These are phyloP conservation scores for Suhomyces bribrorum DNA, from an alignment of 1,139 yeast genomes.

Conservation along the genomic window DNA sequence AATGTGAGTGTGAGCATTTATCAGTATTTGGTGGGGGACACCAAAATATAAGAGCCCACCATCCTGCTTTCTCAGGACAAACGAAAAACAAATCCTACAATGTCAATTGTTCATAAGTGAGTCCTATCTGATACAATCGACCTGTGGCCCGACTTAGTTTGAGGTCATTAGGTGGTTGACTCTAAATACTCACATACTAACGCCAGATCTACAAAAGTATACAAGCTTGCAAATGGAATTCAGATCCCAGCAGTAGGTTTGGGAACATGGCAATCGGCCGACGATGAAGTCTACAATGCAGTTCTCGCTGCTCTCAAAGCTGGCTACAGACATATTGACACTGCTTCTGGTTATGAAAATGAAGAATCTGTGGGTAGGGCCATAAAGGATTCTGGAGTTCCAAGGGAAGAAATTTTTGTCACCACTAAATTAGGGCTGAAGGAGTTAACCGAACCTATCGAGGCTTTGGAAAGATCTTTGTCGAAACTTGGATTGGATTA, in stretches of 20 bases:
- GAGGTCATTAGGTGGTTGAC: neutral
- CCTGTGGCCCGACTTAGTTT: neutral
- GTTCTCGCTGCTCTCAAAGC: constrained; percentile 38
- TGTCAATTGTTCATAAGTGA: neutral
- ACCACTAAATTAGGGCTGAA: constrained; percentile 81
- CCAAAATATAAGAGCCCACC: neutral
- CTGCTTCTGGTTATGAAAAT: constrained; percentile 68
- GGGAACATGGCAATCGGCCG: constrained; percentile 55
- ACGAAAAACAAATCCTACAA: no score
- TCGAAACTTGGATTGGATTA: constrained; percentile 71
- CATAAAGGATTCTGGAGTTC: constrained; percentile 63
- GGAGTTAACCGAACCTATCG: constrained; percentile 59
- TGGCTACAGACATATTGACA: constrained; percentile 79
- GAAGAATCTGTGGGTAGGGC: constrained; percentile 67
- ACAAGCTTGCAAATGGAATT: constrained; percentile 22
- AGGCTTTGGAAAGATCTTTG: constrained; percentile 62
- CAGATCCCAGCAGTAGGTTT: constrained; percentile 58
- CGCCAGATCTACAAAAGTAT: constrained; percentile 7
- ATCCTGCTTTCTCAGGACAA: neutral
- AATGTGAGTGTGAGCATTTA: no score
- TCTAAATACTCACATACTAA: neutral
- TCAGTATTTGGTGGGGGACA: neutral
- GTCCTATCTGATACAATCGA: neutral
- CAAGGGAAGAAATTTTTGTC: constrained; percentile 68
- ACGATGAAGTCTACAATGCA: constrained; percentile 60